A percentile compares a stretch with the other conserved stretches of the same genome.
phyloP scores from a whole-genome alignment of 176 grass and related monocot genomes.

The Thalia dealbata region DNA sequence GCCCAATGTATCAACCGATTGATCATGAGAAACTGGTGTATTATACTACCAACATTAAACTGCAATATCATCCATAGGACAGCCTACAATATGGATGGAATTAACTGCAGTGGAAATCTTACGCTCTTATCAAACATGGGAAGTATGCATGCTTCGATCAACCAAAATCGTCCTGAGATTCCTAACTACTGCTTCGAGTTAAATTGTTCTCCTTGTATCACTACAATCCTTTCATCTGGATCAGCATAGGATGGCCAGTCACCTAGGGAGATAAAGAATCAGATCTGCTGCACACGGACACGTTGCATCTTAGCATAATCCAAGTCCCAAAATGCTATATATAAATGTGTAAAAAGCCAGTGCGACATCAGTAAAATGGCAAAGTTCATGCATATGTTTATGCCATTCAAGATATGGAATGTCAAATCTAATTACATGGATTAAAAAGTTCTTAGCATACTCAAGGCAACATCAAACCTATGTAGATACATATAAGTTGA shows the following conservation, averaged over 20 bases:
- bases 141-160: constrained; percentile 87
- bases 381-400: too few relatives aligned
- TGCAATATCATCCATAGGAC: too few relatives aligned
- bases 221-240: constrained; percentile 88
- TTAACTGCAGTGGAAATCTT: constrained; percentile 23
- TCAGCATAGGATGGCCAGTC: constrained; percentile 72
- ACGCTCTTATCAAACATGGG: constrained; percentile 93
- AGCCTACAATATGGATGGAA: background rate
- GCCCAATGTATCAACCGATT: constrained; percentile 29
- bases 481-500: too few relatives aligned
- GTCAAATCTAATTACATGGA: too few relatives aligned
- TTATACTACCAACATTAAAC: constrained; percentile 34
- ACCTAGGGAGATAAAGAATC: constrained; percentile 11
- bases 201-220: constrained; percentile 86
- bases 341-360: too few relatives aligned
- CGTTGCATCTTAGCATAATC: background rate
- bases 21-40: constrained; percentile 37
- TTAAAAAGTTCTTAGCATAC: too few relatives aligned
- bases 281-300: background rate
- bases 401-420: too few relatives aligned
- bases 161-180: constrained; percentile 97
- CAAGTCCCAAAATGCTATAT: too few relatives aligned
- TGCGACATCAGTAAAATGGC: too few relatives aligned
- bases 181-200: constrained; percentile 70
- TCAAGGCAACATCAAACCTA: too few relatives aligned